Conservation (phyloP, 176 grass and related monocot species). For the Lolium multiflorum region DNA sequence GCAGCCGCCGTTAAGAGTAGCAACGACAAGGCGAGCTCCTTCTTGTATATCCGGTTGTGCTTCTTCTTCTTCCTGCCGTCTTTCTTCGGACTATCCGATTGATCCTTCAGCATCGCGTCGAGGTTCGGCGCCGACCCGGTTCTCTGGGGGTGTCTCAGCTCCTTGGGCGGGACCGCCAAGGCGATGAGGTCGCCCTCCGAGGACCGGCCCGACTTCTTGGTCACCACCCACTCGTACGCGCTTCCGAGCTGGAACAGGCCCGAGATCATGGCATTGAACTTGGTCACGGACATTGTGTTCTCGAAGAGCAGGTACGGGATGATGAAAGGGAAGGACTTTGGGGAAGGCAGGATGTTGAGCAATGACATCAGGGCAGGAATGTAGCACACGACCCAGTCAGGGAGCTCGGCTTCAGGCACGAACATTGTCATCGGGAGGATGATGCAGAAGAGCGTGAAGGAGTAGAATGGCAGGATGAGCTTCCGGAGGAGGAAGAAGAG, state of each 20-base stretch:
- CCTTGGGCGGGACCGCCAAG: conserved; percentile 45
- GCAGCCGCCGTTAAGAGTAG: conserved; percentile 80
- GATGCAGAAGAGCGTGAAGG: conserved; percentile 98
- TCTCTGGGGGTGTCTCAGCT: conserved; percentile 51
- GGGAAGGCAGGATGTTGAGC: conserved; percentile 89
- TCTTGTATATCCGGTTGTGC: conserved; percentile 97
- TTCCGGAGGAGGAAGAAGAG: conserved; percentile 96
- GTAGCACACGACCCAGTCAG: conserved; percentile 96
- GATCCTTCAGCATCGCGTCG: conserved; percentile 54
- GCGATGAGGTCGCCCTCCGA: conserved; percentile 86
- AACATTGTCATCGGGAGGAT: conserved; percentile 99
- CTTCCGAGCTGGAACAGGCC: conserved; percentile 94
- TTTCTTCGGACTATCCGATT: conserved; percentile 36
- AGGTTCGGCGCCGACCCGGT: conserved; percentile 63
- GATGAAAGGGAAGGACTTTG: conserved; percentile 87
- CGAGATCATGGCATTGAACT: conserved; percentile 99
- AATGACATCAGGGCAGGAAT: conserved; percentile 82
- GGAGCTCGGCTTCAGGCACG: conserved; percentile 95
- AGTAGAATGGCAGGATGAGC: conserved; percentile 96
- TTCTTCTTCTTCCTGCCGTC: conserved; percentile 86
- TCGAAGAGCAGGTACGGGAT: conserved; percentile 97
- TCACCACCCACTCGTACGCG: conserved; percentile 96
- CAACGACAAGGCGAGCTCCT: conserved; percentile 85
- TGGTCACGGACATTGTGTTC: conserved; percentile 99
- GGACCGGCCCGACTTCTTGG: conserved; percentile 92